Conservation (phyloP, 1,139 yeast genomes). For the Debaryomyces sp. region DNA sequence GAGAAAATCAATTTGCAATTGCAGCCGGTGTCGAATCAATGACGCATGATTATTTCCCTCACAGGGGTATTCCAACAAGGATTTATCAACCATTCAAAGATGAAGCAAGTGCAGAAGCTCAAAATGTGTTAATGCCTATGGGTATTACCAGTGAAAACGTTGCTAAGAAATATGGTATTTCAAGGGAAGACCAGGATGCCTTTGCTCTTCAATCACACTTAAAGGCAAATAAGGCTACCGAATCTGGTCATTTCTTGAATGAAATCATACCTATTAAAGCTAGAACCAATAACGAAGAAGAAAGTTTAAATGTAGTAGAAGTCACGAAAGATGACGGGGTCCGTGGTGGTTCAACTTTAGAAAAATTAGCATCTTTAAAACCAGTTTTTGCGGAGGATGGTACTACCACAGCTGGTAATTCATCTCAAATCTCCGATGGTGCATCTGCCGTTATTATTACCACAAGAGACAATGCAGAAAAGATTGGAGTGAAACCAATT, state of each 20-base stretch:
- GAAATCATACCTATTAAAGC: constrained; percentile 41
- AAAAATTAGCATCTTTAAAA: constrained; percentile 30
- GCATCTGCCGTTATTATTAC: constrained; percentile 42
- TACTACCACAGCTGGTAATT: constrained; percentile 44
- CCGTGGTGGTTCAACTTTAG: constrained; percentile 29
- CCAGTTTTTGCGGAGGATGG: constrained; percentile 43
- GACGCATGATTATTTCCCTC: constrained; percentile 46
- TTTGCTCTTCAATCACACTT: constrained; percentile 40
- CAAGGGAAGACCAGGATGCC: constrained; percentile 62
- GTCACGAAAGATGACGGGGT: constrained; percentile 36
- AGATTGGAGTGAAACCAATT: constrained; percentile 35
- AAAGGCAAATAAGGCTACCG: constrained; percentile 37
- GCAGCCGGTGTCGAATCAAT: constrained; percentile 51
- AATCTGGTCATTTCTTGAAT: constrained; percentile 35
- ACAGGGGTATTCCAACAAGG: constrained; percentile 37
- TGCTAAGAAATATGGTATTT: constrained; percentile 50
- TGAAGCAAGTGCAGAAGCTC: constrained; percentile 22
- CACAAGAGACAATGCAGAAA: constrained; percentile 38
- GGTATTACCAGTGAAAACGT: constrained; percentile 54
- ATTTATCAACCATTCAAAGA: constrained; percentile 23
- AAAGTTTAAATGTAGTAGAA: constrained; percentile 10
- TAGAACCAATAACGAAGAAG: constrained; percentile 26
- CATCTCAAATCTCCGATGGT: constrained; percentile 47
- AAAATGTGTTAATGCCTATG: constrained; percentile 55
- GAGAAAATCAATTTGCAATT: constrained; percentile 36